Conservation (phyloP, 2,329 filamentous ascomycete genomes). For the Fusarium continuum region DNA sequence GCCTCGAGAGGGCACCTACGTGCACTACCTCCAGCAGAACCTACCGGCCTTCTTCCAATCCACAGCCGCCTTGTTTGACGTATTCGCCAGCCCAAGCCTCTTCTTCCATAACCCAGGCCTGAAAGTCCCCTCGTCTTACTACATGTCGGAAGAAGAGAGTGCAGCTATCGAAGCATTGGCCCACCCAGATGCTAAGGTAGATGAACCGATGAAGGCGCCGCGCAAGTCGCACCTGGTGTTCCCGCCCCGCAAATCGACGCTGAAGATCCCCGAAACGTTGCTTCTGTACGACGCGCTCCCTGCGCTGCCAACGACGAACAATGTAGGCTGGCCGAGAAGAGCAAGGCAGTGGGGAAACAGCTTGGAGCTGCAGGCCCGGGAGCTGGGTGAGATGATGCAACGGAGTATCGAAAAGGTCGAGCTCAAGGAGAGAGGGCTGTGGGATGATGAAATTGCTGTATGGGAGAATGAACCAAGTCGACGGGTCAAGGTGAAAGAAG, state of each 20-base stretch:
- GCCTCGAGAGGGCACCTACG: slow-evolving; percentile 46
- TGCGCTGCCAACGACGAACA: slow-evolving; percentile 8
- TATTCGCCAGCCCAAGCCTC: slow-evolving; percentile 66
- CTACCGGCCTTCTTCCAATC: slow-evolving; percentile 56
- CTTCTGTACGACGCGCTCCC: slow-evolving; percentile 56
- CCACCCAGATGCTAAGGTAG: slow-evolving; percentile 23
- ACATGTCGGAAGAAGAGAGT: slow-evolving; percentile 45
- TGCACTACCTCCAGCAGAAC: slow-evolving; percentile 50
- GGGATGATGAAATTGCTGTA: slow-evolving; percentile 52
- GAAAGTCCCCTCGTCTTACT: slow-evolving; percentile 56
- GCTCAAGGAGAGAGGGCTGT: slow-evolving; percentile 52
- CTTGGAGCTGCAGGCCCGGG: slow-evolving; percentile 57
- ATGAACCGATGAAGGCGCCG: slow-evolving; percentile 41
- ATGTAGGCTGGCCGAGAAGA: slow-evolving; percentile 27
- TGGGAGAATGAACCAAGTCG: slow-evolving; percentile 48
- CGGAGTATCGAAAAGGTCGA: slow-evolving; percentile 59
- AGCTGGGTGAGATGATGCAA: slow-evolving; percentile 59
- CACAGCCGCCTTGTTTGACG: slow-evolving; percentile 64
- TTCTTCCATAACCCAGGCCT: slow-evolving; percentile 66
- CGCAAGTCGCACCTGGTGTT: slow-evolving; percentile 57
- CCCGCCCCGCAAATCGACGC: slow-evolving; percentile 57
- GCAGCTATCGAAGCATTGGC: slow-evolving; percentile 39
- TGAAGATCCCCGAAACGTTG: slow-evolving; percentile 60
- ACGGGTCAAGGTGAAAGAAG: slow-evolving; percentile 52
- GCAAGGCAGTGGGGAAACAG: slow-evolving; percentile 50